phyloP scores from a whole-genome alignment of 495 filamentous ascomycete species.

The Tuber umbilicatum region DNA sequence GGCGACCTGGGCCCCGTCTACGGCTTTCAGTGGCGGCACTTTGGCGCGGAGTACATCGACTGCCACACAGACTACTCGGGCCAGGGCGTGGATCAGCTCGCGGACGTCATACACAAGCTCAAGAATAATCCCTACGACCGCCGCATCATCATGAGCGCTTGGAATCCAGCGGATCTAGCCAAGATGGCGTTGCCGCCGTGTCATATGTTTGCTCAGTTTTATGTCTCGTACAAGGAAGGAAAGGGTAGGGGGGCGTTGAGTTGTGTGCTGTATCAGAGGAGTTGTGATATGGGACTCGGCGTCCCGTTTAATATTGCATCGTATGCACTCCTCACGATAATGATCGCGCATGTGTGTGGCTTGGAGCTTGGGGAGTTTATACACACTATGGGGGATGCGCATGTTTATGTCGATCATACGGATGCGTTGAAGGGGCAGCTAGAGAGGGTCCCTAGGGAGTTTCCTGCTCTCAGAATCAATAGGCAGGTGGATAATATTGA shows the following conservation, averaged over 20 bases:
- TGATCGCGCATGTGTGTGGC: slow-evolving; percentile 80
- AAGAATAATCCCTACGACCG: slow-evolving; percentile 77
- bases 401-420: slow-evolving; percentile 89
- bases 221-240: slow-evolving; percentile 62
- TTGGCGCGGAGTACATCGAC: slow-evolving; percentile 82
- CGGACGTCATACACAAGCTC: slow-evolving; percentile 75
- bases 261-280: slow-evolving; percentile 86
- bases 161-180: slow-evolving; percentile 79
- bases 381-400: slow-evolving; percentile 93
- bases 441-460: slow-evolving; percentile 67
- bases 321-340: slow-evolving; percentile 88
- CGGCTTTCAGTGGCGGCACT: slow-evolving; percentile 98
- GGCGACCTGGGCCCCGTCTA: slow-evolving; percentile 96
- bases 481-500: slow-evolving; percentile 62
- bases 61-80: slow-evolving; percentile 74
- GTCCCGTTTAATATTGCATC: slow-evolving; percentile 96
- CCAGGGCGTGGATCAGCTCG: slow-evolving; percentile 85
- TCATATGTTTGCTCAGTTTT: slow-evolving; percentile 99
- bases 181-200: slow-evolving; percentile 95
- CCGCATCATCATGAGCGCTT: slow-evolving; percentile 79
- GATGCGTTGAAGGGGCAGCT: slow-evolving; percentile 78
- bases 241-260: slow-evolving; percentile 61
- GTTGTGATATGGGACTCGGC: slow-evolving; percentile 92
- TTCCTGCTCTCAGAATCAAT: slow-evolving; percentile 68
- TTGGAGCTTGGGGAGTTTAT: slow-evolving; percentile 76